Conservation (phyloP, 2,329 filamentous ascomycete species). For the Fonsecaea pugnacius region DNA sequence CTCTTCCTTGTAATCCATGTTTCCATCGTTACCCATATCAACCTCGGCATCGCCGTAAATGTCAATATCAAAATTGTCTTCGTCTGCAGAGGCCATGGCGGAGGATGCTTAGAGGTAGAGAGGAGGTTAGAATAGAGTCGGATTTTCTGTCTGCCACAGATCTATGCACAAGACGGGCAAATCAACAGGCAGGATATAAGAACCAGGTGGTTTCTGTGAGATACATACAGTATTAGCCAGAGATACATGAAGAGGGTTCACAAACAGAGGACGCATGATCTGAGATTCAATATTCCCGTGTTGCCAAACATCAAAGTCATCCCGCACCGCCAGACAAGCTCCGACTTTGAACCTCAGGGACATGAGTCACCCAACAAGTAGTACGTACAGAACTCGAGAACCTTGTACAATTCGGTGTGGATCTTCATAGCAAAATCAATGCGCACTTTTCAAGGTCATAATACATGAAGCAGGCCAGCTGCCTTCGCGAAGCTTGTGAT, state of each 20-base stretch:
- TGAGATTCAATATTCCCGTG: slow-evolving; percentile 7
- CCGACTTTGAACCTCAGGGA: slow-evolving; percentile 7
- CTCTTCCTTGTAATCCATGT: slow-evolving; percentile 52
- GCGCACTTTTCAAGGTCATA: slow-evolving; percentile 16
- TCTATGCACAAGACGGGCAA: slow-evolving; percentile 31
- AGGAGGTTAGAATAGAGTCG: slow-evolving; percentile 20
- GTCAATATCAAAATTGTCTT: slow-evolving; percentile 73
- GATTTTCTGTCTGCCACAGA: slow-evolving; percentile 31
- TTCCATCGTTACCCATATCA: slow-evolving; percentile 40
- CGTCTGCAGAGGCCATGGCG: slow-evolving; percentile 57
- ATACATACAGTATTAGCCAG: slow-evolving; percentile 31
- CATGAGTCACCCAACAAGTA: slow-evolving; percentile 23
- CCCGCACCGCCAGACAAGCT: slow-evolving; percentile 10
- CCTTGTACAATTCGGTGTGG: slow-evolving; percentile 5
- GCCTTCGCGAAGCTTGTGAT: slow-evolving; percentile 27
- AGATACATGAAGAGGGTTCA: slow-evolving; percentile 22
- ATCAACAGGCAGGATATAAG: slow-evolving; percentile 24
- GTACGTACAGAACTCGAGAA: slow-evolving; percentile 31
- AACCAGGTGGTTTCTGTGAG: slow-evolving; percentile 24
- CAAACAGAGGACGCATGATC: slow-evolving; percentile 7
- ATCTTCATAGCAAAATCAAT: slow-evolving; percentile 12
- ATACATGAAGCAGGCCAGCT: slow-evolving; percentile 35
- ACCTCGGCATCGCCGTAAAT: slow-evolving; percentile 65
- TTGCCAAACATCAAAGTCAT: slow-evolving; percentile 5
- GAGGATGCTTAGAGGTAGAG: slow-evolving; percentile 13